These are phyloP conservation scores for Pholiota conissans DNA, from an alignment of 768 basidiomycete genomes.

Conservation along the genomic window DNA sequence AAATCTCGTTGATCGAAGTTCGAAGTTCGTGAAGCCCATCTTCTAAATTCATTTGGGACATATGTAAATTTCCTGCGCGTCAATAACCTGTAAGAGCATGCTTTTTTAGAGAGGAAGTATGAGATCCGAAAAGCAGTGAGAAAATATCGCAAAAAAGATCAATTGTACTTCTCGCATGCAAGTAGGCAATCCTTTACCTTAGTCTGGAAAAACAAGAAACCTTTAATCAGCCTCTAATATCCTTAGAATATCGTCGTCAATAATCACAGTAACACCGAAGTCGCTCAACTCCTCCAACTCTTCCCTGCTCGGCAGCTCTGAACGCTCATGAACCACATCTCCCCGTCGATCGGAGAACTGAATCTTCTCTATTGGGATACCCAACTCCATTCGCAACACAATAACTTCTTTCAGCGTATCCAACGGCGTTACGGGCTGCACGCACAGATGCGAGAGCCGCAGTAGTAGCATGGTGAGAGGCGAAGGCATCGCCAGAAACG, in stretches of 20 bases:
- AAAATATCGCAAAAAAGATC: too few species aligned
- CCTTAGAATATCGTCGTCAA: background rate
- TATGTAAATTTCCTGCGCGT: too few species aligned
- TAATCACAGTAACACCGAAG: background rate
- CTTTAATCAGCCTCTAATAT: too few species aligned
- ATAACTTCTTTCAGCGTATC: background rate
- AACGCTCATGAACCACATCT: background rate
- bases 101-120: too few species aligned
- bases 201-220: too few species aligned
- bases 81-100: too few species aligned
- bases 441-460: background rate
- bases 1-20: too few species aligned
- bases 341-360: background rate
- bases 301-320: background rate
- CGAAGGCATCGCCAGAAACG: background rate
- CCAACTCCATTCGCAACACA: background rate
- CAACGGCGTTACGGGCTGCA: background rate
- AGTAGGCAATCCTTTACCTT: too few species aligned
- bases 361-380: background rate
- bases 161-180: too few species aligned
- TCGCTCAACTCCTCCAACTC: background rate
- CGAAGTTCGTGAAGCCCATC: too few species aligned
- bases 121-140: too few species aligned
- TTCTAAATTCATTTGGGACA: too few species aligned
- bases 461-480: background rate